Percentiles rank a stretch among this genome's conserved stretches.
These are phyloP conservation scores for Cladophialophora exuberans DNA, from an alignment of 2,329 filamentous ascomycete species.

Conservation along the genomic window DNA sequence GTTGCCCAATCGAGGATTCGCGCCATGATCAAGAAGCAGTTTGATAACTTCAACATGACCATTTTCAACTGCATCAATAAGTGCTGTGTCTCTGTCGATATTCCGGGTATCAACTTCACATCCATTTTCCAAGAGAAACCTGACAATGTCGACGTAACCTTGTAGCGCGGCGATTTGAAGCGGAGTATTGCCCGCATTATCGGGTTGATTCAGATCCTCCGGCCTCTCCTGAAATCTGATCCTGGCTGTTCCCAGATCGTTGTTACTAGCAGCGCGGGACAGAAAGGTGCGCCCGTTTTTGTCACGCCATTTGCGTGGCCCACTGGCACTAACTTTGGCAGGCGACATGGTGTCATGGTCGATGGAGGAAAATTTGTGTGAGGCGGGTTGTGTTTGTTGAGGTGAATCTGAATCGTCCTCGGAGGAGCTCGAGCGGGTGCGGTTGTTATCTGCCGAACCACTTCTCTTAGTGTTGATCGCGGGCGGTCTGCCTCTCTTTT, in stretches of 20 bases:
- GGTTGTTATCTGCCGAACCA: conserved; percentile 46
- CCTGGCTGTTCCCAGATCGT: conserved; percentile 79
- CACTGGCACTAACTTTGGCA: conserved; percentile 62
- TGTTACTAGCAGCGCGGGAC: conserved; percentile 85
- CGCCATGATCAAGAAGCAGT: conserved; percentile 79
- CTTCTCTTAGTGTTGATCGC: conserved; percentile 47
- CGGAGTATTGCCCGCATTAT: conserved; percentile 95
- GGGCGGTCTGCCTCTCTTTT: conserved; percentile 45
- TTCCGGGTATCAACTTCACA: conserved; percentile 82
- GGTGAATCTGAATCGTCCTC: conserved; percentile 42
- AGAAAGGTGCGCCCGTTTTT: conserved; percentile 89
- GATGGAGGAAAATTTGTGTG: conserved; percentile 46
- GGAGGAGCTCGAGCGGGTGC: conserved; percentile 38
- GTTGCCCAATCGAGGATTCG: conserved; percentile 89
- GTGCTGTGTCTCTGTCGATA: conserved; percentile 83
- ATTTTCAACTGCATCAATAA: conserved; percentile 96
- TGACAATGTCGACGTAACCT: conserved; percentile 83
- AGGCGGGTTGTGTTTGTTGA: conserved; percentile 41
- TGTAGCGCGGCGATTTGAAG: conserved; percentile 90
- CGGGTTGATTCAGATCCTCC: conserved; percentile 83
- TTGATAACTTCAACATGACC: conserved; percentile 87
- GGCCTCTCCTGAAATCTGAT: conserved; percentile 75
- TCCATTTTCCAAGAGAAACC: conserved; percentile 79
- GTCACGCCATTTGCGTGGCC: conserved; percentile 85
- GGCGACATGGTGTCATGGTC: conserved; percentile 61